These are phyloP conservation scores for Microbotryum scabiosae DNA, from an alignment of 1,284 basidiomycete genomes.

Conservation along the genomic window DNA sequence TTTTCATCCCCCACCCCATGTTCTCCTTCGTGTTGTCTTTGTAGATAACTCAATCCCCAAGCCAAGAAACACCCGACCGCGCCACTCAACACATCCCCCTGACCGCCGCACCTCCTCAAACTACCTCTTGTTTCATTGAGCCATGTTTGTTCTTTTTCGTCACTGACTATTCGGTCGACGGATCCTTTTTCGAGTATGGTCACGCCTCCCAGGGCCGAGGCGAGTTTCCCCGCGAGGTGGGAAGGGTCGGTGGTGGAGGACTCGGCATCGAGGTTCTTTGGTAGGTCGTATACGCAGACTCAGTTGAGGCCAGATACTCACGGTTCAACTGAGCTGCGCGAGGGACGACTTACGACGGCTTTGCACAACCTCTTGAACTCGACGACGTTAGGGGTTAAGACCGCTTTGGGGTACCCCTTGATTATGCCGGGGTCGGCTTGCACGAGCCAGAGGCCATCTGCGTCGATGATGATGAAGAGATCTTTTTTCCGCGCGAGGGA, in stretches of 20 bases:
- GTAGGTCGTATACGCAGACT: too few relatives aligned
- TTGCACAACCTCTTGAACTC: slow-evolving; percentile 83
- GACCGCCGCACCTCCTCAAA: slow-evolving; percentile 71
- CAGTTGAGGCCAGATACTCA: not conserved
- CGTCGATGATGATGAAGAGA: slow-evolving; percentile 87
- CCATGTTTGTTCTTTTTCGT: slow-evolving; percentile 48
- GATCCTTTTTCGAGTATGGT: slow-evolving; percentile 87
- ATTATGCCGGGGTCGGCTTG: slow-evolving; percentile 67
- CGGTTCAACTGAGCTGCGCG: not conserved
- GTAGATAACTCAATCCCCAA: slow-evolving; percentile 76
- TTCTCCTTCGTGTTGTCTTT: slow-evolving; percentile 53
- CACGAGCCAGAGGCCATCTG: slow-evolving; percentile 74
- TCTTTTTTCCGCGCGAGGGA: slow-evolving; percentile 49
- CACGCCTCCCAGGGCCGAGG: slow-evolving; percentile 68
- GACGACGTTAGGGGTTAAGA: slow-evolving; percentile 88
- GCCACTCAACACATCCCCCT: slow-evolving; percentile 82
- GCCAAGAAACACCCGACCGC: slow-evolving; percentile 79
- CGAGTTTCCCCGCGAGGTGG: slow-evolving; percentile 55
- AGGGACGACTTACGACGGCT: slow-evolving; percentile 49
- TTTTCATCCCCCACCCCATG: slow-evolving; percentile 34
- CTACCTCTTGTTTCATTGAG: slow-evolving; percentile 66
- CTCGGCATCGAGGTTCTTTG: slow-evolving; percentile 44
- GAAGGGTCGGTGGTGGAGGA: slow-evolving; percentile 41
- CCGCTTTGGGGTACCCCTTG: slow-evolving; percentile 66
- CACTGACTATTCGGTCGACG: slow-evolving; percentile 52